Evolutionary conservation across 331 rosid species (phyloP).

Genomic region (Cydonia oblonga): DNA sequence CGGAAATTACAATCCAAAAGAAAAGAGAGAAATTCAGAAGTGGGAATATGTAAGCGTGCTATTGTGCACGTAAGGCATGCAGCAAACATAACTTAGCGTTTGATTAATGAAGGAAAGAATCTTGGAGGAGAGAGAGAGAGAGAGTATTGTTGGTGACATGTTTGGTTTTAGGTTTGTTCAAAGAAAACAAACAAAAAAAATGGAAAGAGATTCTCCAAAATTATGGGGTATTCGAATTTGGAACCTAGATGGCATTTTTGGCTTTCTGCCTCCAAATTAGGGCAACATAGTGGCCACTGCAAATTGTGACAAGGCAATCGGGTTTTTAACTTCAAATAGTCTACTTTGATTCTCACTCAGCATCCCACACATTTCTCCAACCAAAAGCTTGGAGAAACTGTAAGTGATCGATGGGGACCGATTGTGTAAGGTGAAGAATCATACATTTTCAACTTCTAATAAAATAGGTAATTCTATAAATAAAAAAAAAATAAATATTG

Average conservation of each 20-base stretch:
- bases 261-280: background rate
- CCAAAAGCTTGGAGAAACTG: slow-evolving; percentile 4
- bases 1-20: background rate
- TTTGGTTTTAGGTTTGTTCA: background rate
- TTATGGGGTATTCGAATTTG: background rate
- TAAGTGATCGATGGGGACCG: too few species aligned
- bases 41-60: slow-evolving; percentile 3
- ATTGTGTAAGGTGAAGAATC: background rate
- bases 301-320: slow-evolving; percentile 10
- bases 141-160: slow-evolving; percentile 1
- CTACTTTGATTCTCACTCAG: slow-evolving; percentile 10
- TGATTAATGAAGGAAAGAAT: slow-evolving; percentile 11
- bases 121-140: background rate
- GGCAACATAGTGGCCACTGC: background rate
- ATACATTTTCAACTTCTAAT: background rate
- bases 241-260: slow-evolving; percentile 2
- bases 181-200: background rate
- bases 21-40: background rate
- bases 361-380: slow-evolving; percentile 5
- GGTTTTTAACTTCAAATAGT: background rate
- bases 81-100: background rate
- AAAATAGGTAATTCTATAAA: background rate
- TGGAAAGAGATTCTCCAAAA: slow-evolving; percentile 20
- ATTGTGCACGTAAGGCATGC: background rate
- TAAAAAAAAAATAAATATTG: background rate